Evolutionary conservation across 768 basidiomycete genomes (phyloP), one percentile per base, ranked within the genome.

Genomic region (Holtermannia corniformis): DNA sequence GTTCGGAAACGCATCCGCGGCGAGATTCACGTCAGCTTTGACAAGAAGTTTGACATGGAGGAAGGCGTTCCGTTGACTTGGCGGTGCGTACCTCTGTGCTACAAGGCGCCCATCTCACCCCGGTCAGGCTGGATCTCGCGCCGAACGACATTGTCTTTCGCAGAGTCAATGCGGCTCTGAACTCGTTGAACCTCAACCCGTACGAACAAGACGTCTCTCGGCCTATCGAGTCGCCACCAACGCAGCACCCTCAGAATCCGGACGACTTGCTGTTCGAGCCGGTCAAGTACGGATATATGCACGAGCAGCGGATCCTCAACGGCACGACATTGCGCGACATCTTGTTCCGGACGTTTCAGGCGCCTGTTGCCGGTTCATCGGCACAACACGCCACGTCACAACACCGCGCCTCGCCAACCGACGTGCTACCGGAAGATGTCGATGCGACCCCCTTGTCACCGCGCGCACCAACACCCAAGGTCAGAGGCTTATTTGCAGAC

Each of bases 321-420:
- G 89, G 88, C 0, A 89, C 87, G 1, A 73, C 78, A 51, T 73
- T 92, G 12, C 79, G 87, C 23, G 83, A 90, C 57, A 74, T 83
- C 1, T 60, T 92, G 13, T 73, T 93, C 2, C 77, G 77, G 19
- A 76, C 80, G 2, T 85, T 84, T 54, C 59, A 66, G 23, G 32
- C 37, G 13, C 47, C 26, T 13, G 20, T 19, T 5, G 4, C 43
- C 26, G 21, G 21, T 10, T n/a, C 26, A 43, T 13, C 5, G 27
- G 4, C 49, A 41, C 12, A 20, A 4, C 10, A 10, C 14, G n/a
- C 44, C 43, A 1, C n/a, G 51, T 21, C 52, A 54, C n/a, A n/a
- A n/a, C n/a, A n/a, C 26, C 53, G 56, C 22, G 19, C 49, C 12
- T 49, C 52, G 5, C 62, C 75, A 61, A 32, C 70, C 40, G 72